Base-by-base conservation (phyloP, 345 rosid species). In the Gossypium turneri region DNA sequence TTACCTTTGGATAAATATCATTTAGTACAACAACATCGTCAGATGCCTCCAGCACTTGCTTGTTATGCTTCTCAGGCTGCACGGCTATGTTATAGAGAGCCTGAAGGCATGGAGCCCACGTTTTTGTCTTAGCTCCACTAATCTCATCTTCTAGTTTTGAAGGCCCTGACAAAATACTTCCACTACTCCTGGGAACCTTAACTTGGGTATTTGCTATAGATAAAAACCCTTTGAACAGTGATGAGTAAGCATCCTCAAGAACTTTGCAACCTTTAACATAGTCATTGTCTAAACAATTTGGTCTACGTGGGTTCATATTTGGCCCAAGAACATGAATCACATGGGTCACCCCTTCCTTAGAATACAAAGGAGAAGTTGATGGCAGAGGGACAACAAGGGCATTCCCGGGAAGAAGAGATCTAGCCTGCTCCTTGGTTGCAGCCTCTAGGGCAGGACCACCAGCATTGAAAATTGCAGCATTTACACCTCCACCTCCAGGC, bases 291-390 rank as follows among this genome's bases (percentile, higher is more conserved):
- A 95, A 91, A 72, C 81, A 88, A 77, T 95, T 83, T 51, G 99
- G 98, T 79, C 97, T 86, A 51, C 82, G 81, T 25, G 93, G 96
- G 76, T 95, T 95, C 99, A 93, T 93, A 79, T 95, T 93, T 50
- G 99, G 99, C 63, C 99, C 98, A 85, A 95, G 92, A 77, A 95
- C 96, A 84, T 95, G 98, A 83, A 95, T 89, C 73, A 93, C 88
- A 78, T 95, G 96, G 60, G 94, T 82, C 79, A 95, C 82, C 15
- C 94, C 93, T 89, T 95, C 96, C 80, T 80, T 85, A 20, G 13
- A 68, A 62, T 67, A 85, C 82, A 95, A 77, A n/a, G 96, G 96
- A 82, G 88, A 91, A 58, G 83, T 82, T 74, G 90, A 82, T 80
- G 97, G 90, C 57, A 95, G 97, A 48, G 96, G 93, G 77, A 93